phyloP scores from a whole-genome alignment of 2,329 filamentous ascomycete genomes.

The Cladosporium halotolerans region DNA sequence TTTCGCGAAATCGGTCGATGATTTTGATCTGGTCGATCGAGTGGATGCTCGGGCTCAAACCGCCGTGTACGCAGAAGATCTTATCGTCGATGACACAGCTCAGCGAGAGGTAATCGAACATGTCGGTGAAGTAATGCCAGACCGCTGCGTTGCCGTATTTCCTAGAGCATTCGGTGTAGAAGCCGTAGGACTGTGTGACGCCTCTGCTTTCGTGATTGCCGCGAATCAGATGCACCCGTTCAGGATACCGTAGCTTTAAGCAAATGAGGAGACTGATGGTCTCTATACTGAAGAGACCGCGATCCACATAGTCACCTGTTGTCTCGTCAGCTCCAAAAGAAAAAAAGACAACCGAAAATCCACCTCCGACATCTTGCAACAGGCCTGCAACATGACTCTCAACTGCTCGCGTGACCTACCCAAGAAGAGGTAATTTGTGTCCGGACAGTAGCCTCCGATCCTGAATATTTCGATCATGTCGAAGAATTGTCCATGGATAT shows the following conservation, averaged over 20 bases:
- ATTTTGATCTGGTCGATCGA: slow-evolving; percentile 99
- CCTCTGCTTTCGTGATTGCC: slow-evolving; percentile 97
- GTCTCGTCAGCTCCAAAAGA: neutral
- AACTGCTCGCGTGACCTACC: slow-evolving; percentile 48
- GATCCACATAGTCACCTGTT: slow-evolving; percentile 91
- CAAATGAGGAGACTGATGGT: slow-evolving; percentile 97
- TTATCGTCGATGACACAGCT: slow-evolving; percentile 98
- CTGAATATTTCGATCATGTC: slow-evolving; percentile 99
- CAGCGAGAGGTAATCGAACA: slow-evolving; percentile 97
- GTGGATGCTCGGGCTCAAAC: slow-evolving; percentile 67
- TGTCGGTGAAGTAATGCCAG: slow-evolving; percentile 99
- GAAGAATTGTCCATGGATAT: slow-evolving; percentile 98
- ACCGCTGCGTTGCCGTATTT: slow-evolving; percentile 99
- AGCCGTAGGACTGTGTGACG: slow-evolving; percentile 97
- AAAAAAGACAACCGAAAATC: no score
- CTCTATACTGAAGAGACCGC: slow-evolving; percentile 96
- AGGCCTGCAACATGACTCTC: neutral
- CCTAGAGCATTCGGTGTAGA: slow-evolving; percentile 95
- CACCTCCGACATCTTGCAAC: neutral
- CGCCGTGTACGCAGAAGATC: slow-evolving; percentile 98
- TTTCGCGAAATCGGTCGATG: slow-evolving; percentile 97
- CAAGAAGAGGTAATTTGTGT: slow-evolving; percentile 97
- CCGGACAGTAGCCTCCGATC: slow-evolving; percentile 93
- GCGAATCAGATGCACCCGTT: slow-evolving; percentile 90
- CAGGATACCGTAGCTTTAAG: slow-evolving; percentile 91